phyloP scores from a whole-genome alignment of 2,329 filamentous ascomycete species.

The Magnaporthiopsis poae region DNA sequence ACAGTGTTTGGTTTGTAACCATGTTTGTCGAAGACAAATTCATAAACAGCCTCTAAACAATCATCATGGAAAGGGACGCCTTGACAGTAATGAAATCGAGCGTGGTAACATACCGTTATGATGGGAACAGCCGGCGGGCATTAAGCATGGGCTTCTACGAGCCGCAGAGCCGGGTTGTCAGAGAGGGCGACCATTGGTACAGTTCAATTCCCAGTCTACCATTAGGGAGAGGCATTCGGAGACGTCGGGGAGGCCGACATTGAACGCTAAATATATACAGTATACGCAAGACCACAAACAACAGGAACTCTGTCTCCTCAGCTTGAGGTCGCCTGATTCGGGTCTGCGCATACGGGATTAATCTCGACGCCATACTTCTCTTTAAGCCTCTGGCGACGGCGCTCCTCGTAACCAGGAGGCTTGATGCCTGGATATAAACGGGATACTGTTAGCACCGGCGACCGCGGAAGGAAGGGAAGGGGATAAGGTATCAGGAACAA shows the following conservation, averaged over 20 bases:
- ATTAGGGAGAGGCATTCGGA: background rate
- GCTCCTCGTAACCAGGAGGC: constrained; percentile 73
- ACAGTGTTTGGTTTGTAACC: constrained; percentile 13
- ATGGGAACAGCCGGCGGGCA: background rate
- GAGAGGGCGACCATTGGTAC: constrained; percentile 2
- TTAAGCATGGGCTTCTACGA: background rate
- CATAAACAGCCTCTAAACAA: constrained; percentile 16
- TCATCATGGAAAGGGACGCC: constrained; percentile 11
- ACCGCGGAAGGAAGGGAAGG: background rate
- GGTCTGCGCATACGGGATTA: constrained; percentile 49
- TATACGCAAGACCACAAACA: constrained; percentile 3
- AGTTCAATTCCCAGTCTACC: constrained; percentile 1
- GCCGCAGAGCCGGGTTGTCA: background rate
- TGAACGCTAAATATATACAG: constrained; percentile 9
- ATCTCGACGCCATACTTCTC: constrained; percentile 83
- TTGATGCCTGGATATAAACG: constrained; percentile 54
- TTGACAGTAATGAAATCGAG: no score
- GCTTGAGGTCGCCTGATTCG: constrained; percentile 14
- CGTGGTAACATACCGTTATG: constrained; percentile 3
- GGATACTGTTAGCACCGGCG: background rate
- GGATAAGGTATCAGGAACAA: background rate
- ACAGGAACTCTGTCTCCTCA: background rate
- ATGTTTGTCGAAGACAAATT: constrained; percentile 11
- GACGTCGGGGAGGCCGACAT: background rate
- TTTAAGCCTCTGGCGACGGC: constrained; percentile 70